Evolutionary conservation across 768 basidiomycete species (phyloP).

Genomic region (Podaxis mareebaensis): DNA sequence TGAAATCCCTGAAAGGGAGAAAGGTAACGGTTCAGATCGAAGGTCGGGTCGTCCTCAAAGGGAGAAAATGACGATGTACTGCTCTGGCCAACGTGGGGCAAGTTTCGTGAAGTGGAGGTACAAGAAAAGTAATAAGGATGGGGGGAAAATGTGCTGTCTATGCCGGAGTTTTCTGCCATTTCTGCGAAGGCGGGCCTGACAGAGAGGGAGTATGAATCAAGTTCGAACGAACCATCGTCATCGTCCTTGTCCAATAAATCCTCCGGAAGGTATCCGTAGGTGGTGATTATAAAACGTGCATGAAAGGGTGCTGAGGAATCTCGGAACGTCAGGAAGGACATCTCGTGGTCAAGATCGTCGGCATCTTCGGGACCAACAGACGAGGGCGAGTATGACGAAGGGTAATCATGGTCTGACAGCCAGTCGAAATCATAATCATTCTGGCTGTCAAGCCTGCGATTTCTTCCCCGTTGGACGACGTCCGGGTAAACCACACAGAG

Average conservation of each 20-base stretch:
- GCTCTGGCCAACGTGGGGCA: slow-evolving; percentile 16
- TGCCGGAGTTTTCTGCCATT: neutral
- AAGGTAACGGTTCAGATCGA: slow-evolving; percentile 32
- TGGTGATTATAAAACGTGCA: neutral
- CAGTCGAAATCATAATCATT: neutral
- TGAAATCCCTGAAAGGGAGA: slow-evolving; percentile 26
- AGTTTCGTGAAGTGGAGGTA: slow-evolving; percentile 39
- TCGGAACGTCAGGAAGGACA: slow-evolving; percentile 7
- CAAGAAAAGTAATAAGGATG: slow-evolving; percentile 46
- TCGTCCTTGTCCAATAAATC: slow-evolving; percentile 2
- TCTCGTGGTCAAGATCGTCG: neutral
- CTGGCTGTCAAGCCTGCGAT: neutral
- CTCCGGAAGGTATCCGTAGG: slow-evolving; percentile 4
- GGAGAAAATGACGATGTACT: slow-evolving; percentile 36
- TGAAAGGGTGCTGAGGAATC: neutral
- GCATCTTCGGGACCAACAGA: neutral
- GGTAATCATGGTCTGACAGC: slow-evolving; percentile 10
- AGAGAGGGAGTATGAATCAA: neutral
- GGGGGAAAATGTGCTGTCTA: slow-evolving; percentile 5
- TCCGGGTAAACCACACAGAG: neutral
- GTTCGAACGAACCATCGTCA: slow-evolving; percentile 1
- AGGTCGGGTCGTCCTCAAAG: slow-evolving; percentile 46
- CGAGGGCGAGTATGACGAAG: slow-evolving; percentile 9
- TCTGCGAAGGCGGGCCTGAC: neutral
- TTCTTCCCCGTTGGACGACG: neutral